Percentiles rank a stretch among this genome's conserved stretches.
phyloP scores from a whole-genome alignment of 139 green algal species.

The Asterochloris sp. region DNA sequence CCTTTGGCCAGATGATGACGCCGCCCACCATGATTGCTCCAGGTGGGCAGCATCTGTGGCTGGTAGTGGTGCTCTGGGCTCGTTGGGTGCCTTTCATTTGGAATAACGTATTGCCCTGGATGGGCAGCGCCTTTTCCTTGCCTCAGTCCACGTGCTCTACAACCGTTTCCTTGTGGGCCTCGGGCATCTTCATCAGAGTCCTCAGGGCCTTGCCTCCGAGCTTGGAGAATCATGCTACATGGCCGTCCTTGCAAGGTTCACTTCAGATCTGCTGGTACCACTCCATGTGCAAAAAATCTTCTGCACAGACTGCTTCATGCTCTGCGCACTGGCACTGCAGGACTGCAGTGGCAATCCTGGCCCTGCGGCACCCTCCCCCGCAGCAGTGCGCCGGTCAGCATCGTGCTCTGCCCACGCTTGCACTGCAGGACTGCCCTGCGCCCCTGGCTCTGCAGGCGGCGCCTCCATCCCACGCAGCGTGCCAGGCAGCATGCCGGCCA shows the following conservation, averaged over 20 bases:
- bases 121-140: not conserved
- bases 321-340: too few relatives aligned
- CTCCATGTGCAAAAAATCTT: too few relatives aligned
- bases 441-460: not conserved
- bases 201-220: not conserved
- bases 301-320: too few relatives aligned
- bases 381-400: too few relatives aligned
- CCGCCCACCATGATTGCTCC: slow-evolving; percentile 20
- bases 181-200: not conserved
- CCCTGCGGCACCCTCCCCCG: too few relatives aligned
- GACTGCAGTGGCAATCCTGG: too few relatives aligned
- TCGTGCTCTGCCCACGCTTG: too few relatives aligned
- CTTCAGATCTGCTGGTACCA: too few relatives aligned
- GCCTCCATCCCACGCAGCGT: not conserved
- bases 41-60: not conserved
- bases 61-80: not conserved
- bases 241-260: too few relatives aligned
- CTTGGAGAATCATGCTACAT: not conserved
- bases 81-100: not conserved
- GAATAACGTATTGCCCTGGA: not conserved
- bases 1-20: slow-evolving; percentile 29
- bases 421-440: not conserved
- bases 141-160: not conserved
- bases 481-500: not conserved
- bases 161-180: not conserved